phyloP scores from a whole-genome alignment of 352 stramenopile genomes.

The Phytophthora pinifolia region DNA sequence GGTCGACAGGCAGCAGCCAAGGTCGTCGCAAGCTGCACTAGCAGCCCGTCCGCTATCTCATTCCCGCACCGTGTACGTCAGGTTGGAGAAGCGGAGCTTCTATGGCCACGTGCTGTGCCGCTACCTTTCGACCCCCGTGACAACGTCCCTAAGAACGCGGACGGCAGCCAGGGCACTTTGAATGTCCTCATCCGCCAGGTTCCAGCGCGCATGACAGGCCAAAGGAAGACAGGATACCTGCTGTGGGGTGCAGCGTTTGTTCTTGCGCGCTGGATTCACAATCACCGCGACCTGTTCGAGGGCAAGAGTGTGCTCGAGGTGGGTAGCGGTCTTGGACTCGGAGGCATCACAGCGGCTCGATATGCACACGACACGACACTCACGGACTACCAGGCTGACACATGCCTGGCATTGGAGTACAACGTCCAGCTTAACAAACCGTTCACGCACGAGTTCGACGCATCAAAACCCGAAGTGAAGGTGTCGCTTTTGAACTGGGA shows the following conservation, averaged over 20 bases:
- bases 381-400: constrained; percentile 87
- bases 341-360: constrained; percentile 71
- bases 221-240: constrained; percentile 85
- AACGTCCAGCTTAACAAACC: constrained; percentile 75
- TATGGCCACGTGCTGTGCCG: constrained; percentile 51
- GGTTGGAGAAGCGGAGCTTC: constrained; percentile 54
- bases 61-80: constrained; percentile 69
- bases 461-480: constrained; percentile 45
- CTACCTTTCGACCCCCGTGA: constrained; percentile 71
- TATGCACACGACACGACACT: constrained; percentile 65
- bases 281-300: constrained; percentile 72
- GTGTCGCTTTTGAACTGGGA: constrained; percentile 82
- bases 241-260: constrained; percentile 84
- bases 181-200: constrained; percentile 82
- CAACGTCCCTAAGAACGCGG: constrained; percentile 18
- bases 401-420: constrained; percentile 70
- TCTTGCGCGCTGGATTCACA: constrained; percentile 78
- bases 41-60: constrained; percentile 60
- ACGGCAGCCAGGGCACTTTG: constrained; percentile 27
- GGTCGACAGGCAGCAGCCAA: constrained; percentile 52
- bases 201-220: constrained; percentile 79
- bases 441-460: constrained; percentile 72
- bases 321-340: constrained; percentile 78
- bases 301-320: constrained; percentile 80
- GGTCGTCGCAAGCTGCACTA: constrained; percentile 67